phyloP scores from a whole-genome alignment of 148 eudicot genomes.

The Chenopodium quinoa region DNA sequence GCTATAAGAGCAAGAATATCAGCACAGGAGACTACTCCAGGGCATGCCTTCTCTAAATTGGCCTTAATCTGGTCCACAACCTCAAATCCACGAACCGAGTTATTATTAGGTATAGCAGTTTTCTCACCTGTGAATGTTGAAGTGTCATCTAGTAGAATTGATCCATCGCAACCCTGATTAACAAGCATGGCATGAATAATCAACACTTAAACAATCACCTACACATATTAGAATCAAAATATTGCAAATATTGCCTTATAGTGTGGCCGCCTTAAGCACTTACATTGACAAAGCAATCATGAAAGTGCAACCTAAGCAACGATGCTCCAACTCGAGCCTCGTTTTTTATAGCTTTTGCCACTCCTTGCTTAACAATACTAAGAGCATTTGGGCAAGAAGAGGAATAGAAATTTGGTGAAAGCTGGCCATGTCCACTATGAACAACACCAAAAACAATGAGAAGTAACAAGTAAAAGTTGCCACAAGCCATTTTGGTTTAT shows the following conservation, averaged over 20 bases:
- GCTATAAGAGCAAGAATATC: slow-evolving; percentile 54
- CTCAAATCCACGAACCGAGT: slow-evolving; percentile 49
- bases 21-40: slow-evolving; percentile 54
- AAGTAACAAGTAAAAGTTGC: slow-evolving; percentile 13
- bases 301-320: slow-evolving; percentile 55
- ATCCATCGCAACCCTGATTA: slow-evolving; percentile 54
- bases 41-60: slow-evolving; percentile 45
- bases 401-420: slow-evolving; percentile 26
- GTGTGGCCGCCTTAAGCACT: not conserved
- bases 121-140: slow-evolving; percentile 42
- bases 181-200: not conserved
- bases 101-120: slow-evolving; percentile 37
- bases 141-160: slow-evolving; percentile 41
- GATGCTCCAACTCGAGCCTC: slow-evolving; percentile 61
- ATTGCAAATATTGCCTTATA: not conserved
- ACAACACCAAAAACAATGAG: slow-evolving; percentile 11
- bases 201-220: not conserved
- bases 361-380: slow-evolving; percentile 26
- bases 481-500: slow-evolving; percentile 20
- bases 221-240: no score
- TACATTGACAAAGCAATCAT: slow-evolving; percentile 63
- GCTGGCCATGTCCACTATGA: slow-evolving; percentile 15
- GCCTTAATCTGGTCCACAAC: slow-evolving; percentile 48
- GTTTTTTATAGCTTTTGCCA: slow-evolving; percentile 27
- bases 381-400: slow-evolving; percentile 30